Evolutionary conservation across 2,329 filamentous ascomycete genomes (phyloP).

Genomic region (Diaporthe citriasiana): DNA sequence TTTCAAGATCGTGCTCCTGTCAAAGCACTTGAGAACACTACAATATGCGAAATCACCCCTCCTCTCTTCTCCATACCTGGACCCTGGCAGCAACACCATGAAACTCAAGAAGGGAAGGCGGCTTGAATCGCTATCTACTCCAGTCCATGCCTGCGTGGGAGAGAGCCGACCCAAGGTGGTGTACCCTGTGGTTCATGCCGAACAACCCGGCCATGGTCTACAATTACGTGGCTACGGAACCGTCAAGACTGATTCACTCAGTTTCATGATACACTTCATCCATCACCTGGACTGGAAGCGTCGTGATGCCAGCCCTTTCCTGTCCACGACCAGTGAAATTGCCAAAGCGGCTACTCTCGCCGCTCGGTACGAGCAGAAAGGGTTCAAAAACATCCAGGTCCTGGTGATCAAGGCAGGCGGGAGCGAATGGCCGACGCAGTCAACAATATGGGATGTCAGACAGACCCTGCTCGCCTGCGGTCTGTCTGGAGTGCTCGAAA

Average conservation of each 20-base stretch:
- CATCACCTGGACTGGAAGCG: conserved; percentile 6
- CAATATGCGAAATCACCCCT: background rate
- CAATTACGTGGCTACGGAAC: background rate
- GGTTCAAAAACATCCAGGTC: background rate
- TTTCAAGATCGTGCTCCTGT: background rate
- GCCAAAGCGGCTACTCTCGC: background rate
- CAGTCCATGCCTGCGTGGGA: background rate
- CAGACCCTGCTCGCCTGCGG: background rate
- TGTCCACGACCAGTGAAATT: background rate
- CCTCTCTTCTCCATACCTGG: background rate
- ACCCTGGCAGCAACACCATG: background rate
- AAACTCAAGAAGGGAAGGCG: background rate
- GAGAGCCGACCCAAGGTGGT: background rate
- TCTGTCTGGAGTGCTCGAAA: background rate
- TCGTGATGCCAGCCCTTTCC: conserved; percentile 21
- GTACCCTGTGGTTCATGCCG: background rate
- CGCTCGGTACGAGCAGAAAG: background rate
- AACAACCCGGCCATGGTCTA: background rate
- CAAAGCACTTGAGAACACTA: background rate
- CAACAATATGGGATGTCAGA: background rate
- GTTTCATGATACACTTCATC: background rate
- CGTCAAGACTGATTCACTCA: background rate
- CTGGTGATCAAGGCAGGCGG: background rate
- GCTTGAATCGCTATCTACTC: background rate
- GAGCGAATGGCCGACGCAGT: background rate